Evolutionary conservation across 1,139 yeast genomes (phyloP).

Genomic region (Candida freyschussii): DNA sequence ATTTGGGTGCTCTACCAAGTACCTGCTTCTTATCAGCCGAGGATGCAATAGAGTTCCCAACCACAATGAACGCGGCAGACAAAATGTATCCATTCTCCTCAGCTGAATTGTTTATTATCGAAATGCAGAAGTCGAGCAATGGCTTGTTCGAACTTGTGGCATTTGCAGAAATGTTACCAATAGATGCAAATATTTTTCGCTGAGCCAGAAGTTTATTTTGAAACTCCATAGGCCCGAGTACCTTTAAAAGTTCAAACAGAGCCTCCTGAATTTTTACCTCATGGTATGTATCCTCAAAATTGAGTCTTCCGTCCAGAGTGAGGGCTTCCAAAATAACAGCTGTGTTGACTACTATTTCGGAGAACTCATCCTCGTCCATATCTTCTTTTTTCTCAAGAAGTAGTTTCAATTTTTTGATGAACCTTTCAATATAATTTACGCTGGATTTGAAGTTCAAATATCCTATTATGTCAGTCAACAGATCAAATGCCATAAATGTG

Average conservation of each 20-base stretch:
- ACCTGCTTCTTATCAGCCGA: constrained; percentile 17
- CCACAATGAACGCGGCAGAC: constrained; percentile 21
- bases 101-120: constrained; percentile 1
- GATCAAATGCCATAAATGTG: constrained; percentile 15
- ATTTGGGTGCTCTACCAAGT: constrained; percentile 14
- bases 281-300: constrained; percentile 10
- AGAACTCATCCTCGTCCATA: constrained; percentile 23
- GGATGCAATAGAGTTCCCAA: constrained; percentile 25
- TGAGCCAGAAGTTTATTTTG: constrained; percentile 19
- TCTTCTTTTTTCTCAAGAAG: constrained; percentile 4
- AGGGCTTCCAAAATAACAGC: constrained; percentile 18
- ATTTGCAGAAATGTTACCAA: constrained; percentile 25
- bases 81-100: constrained; percentile 22
- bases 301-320: constrained; percentile 15
- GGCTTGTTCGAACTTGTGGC: constrained; percentile 16
- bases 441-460: constrained; percentile 6
- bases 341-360: constrained; percentile 16
- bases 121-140: not conserved
- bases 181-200: constrained; percentile 20
- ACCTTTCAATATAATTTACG: constrained; percentile 8
- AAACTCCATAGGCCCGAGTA: constrained; percentile 11
- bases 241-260: constrained; percentile 8
- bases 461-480: constrained; percentile 17
- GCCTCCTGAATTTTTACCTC: constrained; percentile 13
- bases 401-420: constrained; percentile 8